Conservation (phyloP, 352 stramenopile genomes). For the Albugo candida region DNA sequence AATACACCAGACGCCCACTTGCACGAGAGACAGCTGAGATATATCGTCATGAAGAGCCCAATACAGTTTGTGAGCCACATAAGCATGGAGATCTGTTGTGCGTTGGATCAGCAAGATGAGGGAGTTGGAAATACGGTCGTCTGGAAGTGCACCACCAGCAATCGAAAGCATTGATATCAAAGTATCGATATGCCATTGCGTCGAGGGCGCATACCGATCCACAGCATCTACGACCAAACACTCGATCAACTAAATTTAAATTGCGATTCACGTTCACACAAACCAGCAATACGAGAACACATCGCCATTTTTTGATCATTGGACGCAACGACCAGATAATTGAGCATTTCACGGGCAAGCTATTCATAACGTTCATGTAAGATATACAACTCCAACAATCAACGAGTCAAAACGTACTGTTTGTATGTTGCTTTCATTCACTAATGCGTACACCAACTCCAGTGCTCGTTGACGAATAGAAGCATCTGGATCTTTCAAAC, state of each 20-base stretch:
- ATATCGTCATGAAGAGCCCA: conserved; percentile 90
- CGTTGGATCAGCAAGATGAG: conserved; percentile 92
- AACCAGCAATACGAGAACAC: conserved; percentile 87
- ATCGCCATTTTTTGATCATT: conserved; percentile 89
- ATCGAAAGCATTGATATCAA: conserved; percentile 98
- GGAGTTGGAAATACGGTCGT: conserved; percentile 87
- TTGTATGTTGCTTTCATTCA: conserved; percentile 94
- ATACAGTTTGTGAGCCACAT: conserved; percentile 95
- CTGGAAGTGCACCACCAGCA: conserved; percentile 82
- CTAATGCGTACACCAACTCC: conserved; percentile 97
- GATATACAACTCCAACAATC: neutral
- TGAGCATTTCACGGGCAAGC: conserved; percentile 95
- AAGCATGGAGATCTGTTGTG: conserved; percentile 75
- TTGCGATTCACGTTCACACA: conserved; percentile 8
- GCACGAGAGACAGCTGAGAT: conserved; percentile 88
- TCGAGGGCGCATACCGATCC: conserved; percentile 63
- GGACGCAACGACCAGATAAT: conserved; percentile 96
- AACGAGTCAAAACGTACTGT: conserved; percentile 18
- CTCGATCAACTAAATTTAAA: neutral
- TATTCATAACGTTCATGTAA: conserved; percentile 7
- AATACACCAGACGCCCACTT: conserved; percentile 96
- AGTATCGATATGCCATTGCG: conserved; percentile 90
- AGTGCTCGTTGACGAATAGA: conserved; percentile 97
- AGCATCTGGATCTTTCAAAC: conserved; percentile 92
- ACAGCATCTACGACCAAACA: conserved; percentile 36